Percentiles rank a stretch among this genome's conserved stretches.
Conservation (phyloP, 176 grass and related monocot genomes). For the Lolium multiflorum region DNA sequence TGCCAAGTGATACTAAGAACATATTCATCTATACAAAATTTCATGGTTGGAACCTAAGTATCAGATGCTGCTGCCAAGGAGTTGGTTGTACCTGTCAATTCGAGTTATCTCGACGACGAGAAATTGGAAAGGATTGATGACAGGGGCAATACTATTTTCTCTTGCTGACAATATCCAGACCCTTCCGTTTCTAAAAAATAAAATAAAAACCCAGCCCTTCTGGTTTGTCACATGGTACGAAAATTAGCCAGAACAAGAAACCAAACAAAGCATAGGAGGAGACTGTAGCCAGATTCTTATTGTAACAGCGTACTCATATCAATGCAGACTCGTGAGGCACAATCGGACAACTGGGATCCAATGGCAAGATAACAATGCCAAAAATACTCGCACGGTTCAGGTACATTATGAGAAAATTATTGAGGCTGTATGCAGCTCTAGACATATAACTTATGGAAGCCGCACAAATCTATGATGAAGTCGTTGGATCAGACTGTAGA, state of each 20-base stretch:
- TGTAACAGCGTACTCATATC: background rate
- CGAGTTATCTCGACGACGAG: background rate
- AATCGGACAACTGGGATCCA: background rate
- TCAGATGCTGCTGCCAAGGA: background rate
- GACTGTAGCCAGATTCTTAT: background rate
- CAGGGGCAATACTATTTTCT: background rate
- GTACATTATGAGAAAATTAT: conserved; percentile 5
- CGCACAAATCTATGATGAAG: conserved; percentile 28
- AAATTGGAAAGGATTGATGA: background rate
- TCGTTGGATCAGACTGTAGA: conserved; percentile 63
- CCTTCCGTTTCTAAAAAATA: too few relatives aligned
- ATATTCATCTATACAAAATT: background rate
- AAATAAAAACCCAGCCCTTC: too few relatives aligned
- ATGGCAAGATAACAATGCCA: background rate
- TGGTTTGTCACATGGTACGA: background rate
- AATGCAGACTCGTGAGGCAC: background rate
- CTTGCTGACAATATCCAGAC: background rate
- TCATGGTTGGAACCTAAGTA: background rate
- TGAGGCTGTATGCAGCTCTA: background rate
- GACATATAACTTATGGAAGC: background rate
- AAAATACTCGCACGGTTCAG: background rate
- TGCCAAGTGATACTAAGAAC: too few relatives aligned
- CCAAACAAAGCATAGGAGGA: background rate
- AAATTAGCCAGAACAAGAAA: background rate
- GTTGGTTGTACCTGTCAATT: background rate